Evolutionary conservation across 352 stramenopile species (phyloP), one percentile per base, ranked within the genome.

Genomic region (Phytophthora niederhauseri): DNA sequence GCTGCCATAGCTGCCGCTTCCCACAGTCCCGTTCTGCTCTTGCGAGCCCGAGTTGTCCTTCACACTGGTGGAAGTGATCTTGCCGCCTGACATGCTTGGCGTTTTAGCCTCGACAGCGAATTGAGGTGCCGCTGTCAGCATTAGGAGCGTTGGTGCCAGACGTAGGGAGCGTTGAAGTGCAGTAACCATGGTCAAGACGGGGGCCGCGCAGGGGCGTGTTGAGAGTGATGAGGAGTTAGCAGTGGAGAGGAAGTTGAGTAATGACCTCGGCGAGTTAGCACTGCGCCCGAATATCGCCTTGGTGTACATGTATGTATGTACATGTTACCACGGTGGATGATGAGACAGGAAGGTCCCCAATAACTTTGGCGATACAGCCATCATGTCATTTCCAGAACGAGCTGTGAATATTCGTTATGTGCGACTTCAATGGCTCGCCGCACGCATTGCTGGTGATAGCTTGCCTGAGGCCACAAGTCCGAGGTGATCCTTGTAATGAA

Each of bases 321-420:
- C n/a, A n/a, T 20, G 17, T 48, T 48, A 48, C 38, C 14, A 48
- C 38, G 38, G 38, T 73, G 66, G 53, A 66, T 48, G 64, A 64
- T 52, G 49, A 31, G 57, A 28, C 26, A 20, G 14, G 63, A 52
- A 63, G 51, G 57, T 68, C 65, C 49, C 64, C 22, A 67, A 28
- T 69, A 34, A 68, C 56, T 68, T 73, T 50, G 36, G 34, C 49
- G 38, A 34, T 58, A 50, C 66, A 73, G 66, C 66, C 60, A 69
- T 34, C 53, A 72, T 68, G 19, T 11, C 12, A 68, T 65, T 64
- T 59, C 46, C 19, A 36, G 48, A 75, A 70, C 28, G 17, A 52
- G 22, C 20, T 31, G 17, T 67, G 43, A 54, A 72, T 34, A 20
- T 72, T 68, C 57, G 31, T 19, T 50, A 43, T 6, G n/a, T 41